Conservation (phyloP, 2,329 filamentous ascomycete species). For the Pyricularia sp. region DNA sequence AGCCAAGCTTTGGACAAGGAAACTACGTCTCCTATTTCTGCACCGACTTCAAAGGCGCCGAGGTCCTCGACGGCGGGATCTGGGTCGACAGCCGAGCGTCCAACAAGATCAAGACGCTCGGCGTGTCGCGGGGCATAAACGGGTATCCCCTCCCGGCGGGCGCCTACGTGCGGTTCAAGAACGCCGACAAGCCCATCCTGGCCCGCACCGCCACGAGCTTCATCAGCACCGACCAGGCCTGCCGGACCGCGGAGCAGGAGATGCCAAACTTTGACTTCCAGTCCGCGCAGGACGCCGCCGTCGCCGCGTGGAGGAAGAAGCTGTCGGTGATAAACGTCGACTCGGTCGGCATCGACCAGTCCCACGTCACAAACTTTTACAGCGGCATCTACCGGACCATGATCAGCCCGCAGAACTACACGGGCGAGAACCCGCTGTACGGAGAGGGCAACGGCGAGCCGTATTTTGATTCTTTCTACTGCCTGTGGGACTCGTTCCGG, state of each 20-base stretch:
- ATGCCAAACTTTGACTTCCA: constrained; percentile 61
- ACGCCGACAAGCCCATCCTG: constrained; percentile 39
- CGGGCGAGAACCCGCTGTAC: constrained; percentile 63
- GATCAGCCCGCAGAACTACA: constrained; percentile 67
- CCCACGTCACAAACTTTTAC: constrained; percentile 56
- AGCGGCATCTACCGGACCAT: constrained; percentile 64
- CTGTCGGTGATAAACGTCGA: constrained; percentile 39
- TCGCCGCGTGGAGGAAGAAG: constrained; percentile 51
- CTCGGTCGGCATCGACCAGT: constrained; percentile 38
- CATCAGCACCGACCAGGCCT: constrained; percentile 57
- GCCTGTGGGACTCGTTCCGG: constrained; percentile 65
- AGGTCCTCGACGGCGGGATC: constrained; percentile 49
- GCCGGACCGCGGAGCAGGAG: constrained; percentile 56
- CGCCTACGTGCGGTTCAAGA: constrained; percentile 53
- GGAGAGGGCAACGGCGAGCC: constrained; percentile 50
- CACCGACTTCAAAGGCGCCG: constrained; percentile 34
- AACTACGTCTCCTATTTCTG: constrained; percentile 41
- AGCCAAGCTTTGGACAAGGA: constrained; percentile 41
- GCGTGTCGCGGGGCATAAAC: constrained; percentile 39
- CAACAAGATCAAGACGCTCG: constrained; percentile 34
- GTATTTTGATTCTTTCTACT: constrained; percentile 71
- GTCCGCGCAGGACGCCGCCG: constrained; percentile 38
- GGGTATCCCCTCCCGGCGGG: constrained; percentile 48
- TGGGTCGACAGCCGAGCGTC: constrained; percentile 49
- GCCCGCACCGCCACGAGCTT: constrained; percentile 63